Conservation (phyloP, 306 rosid genomes). For the Clitoria ternatea region DNA sequence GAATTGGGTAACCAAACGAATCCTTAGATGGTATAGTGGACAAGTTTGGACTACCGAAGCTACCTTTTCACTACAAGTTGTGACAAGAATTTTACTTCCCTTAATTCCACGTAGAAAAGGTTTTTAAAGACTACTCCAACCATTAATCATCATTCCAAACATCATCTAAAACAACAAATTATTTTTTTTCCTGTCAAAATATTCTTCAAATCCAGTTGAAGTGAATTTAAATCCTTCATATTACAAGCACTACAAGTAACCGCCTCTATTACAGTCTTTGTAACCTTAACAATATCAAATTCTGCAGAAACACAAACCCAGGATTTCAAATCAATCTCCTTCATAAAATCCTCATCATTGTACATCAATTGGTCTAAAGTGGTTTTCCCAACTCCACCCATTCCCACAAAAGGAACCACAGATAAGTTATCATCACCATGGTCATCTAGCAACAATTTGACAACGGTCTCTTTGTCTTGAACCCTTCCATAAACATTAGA, state of each 20-base stretch:
- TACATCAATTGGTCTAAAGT: neutral
- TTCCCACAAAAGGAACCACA: constrained; percentile 11
- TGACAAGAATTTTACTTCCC: constrained; percentile 23
- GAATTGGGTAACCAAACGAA: too few species aligned
- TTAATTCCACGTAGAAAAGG: neutral
- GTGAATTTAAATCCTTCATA: neutral
- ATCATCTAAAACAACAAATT: constrained; percentile 16
- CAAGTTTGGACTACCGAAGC: neutral
- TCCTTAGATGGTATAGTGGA: neutral
- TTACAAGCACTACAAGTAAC: neutral
- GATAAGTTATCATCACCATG: neutral
- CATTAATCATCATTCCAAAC: constrained; percentile 5
- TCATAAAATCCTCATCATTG: neutral
- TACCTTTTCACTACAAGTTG: neutral
- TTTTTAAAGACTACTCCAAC: neutral
- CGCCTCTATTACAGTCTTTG: neutral
- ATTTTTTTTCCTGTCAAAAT: neutral
- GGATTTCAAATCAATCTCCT: neutral
- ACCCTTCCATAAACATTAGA: neutral
- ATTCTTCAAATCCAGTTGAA: neutral
- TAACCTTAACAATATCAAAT: neutral
- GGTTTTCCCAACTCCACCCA: constrained; percentile 20
- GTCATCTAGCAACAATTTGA: neutral
- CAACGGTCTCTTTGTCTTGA: neutral
- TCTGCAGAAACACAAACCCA: constrained; percentile 10